Base-by-base conservation (phyloP, 1,139 yeast genomes). In the Zygosaccharomyces sapae region DNA sequence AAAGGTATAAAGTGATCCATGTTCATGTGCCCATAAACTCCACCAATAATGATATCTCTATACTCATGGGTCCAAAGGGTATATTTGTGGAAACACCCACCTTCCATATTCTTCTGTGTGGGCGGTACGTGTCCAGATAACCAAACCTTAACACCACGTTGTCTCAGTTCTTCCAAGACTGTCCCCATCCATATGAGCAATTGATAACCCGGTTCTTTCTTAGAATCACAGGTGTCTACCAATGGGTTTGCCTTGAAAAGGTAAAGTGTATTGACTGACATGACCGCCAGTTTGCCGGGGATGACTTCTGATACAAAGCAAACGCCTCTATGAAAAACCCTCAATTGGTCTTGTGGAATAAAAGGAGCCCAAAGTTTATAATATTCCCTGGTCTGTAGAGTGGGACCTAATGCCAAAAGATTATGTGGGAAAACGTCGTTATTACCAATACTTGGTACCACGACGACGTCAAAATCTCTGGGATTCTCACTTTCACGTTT, bases 361-460 rank as follows among this genome's bases (percentile, higher is more conserved):
- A 79, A 84, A 49, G 74, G 70, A 45, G 79, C 72, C 95, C 95
- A 87, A 44, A 86, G 80, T 52, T 75, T 76, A 67, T 73, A 83
- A 64, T 86, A 68, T 65, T 85, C 90, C 61, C 94, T 71, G 0
- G 94, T 86, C 65, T 86, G 95, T 50, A 84, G 69, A 9, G 95
- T 85, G 10, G 96, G 95, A 0, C 96, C 96, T 0, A 86, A 79
- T 1, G 89, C 79, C 65, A 86, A 84, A 63, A 87, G 70, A 61
- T 87, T 87, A 67, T 87, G 96, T 1, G 96, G 96, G 62, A 80
- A 87, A 1, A 87, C 95, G 62, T 87, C 96, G 62, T 87, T 87
- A 63, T 87, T 87, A 3, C 96, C 96, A 44, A 86, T 67, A 47
- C 85, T 76, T 19, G 95, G 95, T 16, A 86, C 69, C 49, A 81